Percentiles rank a stretch among this genome's conserved stretches.
phyloP scores from a whole-genome alignment of 2,329 filamentous ascomycete species.

The Didymella glomerata region DNA sequence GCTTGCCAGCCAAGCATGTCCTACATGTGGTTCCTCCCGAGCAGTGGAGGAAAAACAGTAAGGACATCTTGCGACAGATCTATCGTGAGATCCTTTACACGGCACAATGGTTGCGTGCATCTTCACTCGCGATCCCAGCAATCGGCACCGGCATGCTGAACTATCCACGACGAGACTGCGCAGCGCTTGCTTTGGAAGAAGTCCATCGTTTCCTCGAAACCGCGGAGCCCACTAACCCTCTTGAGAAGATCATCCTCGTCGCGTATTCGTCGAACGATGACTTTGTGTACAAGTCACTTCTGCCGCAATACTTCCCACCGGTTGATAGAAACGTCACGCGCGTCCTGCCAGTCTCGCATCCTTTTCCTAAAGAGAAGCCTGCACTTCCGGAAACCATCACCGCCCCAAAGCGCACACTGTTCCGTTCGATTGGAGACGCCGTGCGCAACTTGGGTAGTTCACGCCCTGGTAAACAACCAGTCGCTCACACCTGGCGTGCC shows the following conservation, averaged over 20 bases:
- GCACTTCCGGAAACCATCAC: not conserved
- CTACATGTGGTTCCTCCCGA: slow-evolving; percentile 43
- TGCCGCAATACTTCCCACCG: slow-evolving; percentile 46
- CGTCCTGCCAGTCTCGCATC: slow-evolving; percentile 14
- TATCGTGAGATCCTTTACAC: slow-evolving; percentile 41
- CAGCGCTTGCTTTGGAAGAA: slow-evolving; percentile 46
- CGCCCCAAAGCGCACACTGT: slow-evolving; percentile 28
- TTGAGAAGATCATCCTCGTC: slow-evolving; percentile 45
- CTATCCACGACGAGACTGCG: slow-evolving; percentile 40
- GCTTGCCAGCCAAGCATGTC: slow-evolving; percentile 42
- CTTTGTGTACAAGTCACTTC: slow-evolving; percentile 41
- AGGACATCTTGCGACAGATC: slow-evolving; percentile 38
- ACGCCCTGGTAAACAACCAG: slow-evolving; percentile 16
- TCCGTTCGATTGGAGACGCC: slow-evolving; percentile 34
- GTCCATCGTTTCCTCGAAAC: slow-evolving; percentile 44
- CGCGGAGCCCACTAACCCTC: slow-evolving; percentile 23
- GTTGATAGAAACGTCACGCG: slow-evolving; percentile 25
- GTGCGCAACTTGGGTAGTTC: slow-evolving; percentile 34
- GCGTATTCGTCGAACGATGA: slow-evolving; percentile 44
- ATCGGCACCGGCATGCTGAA: slow-evolving; percentile 45
- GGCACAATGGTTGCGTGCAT: slow-evolving; percentile 36
- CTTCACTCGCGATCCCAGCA: slow-evolving; percentile 45
- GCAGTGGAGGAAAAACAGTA: slow-evolving; percentile 33
- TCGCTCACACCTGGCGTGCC: slow-evolving; percentile 22
- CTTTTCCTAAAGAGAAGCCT: not conserved